Conservation (phyloP, 257 asterid species). For the Hygrophila difformis region DNA sequence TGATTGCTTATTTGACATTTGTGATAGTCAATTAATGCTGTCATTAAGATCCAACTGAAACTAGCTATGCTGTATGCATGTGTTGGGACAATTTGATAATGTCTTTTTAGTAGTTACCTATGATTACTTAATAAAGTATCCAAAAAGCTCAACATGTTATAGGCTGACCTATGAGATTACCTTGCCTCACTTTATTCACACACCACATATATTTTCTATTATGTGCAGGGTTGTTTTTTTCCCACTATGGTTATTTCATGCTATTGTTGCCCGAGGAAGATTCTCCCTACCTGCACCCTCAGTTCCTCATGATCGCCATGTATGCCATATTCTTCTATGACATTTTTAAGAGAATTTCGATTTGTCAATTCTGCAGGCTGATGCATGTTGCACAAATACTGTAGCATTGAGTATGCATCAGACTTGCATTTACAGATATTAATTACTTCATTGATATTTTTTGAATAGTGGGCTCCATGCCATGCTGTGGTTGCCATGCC, state of each 20-base stretch:
- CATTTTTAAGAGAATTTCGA: slow-evolving; percentile 12
- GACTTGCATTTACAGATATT: slow-evolving; percentile 12
- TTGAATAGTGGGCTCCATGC: slow-evolving; percentile 95
- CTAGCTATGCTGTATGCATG: no score
- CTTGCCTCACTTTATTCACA: slow-evolving; percentile 10
- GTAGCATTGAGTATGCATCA: slow-evolving; percentile 4
- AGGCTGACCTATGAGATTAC: no score
- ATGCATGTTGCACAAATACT: slow-evolving; percentile 12
- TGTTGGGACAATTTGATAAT: no score
- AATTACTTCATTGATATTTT: slow-evolving; percentile 10
- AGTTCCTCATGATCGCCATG: slow-evolving; percentile 95
- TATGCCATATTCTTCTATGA: slow-evolving; percentile 29
- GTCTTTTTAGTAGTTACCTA: no score
- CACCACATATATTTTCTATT: slow-evolving; percentile 14
- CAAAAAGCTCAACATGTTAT: no score
- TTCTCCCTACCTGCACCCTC: slow-evolving; percentile 98
- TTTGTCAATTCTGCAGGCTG: slow-evolving; percentile 16
- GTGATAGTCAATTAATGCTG: no score
- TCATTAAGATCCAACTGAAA: no score
- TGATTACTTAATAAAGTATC: no score
- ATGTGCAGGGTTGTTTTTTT: slow-evolving; percentile 76
- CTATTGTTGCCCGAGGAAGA: slow-evolving; percentile 92
- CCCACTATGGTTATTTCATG: slow-evolving; percentile 97
- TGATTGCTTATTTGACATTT: no score
- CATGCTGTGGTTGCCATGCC: slow-evolving; percentile 95